Evolutionary conservation across 2,329 filamentous ascomycete genomes (phyloP).

Genomic region (Colletotrichum godetiae): DNA sequence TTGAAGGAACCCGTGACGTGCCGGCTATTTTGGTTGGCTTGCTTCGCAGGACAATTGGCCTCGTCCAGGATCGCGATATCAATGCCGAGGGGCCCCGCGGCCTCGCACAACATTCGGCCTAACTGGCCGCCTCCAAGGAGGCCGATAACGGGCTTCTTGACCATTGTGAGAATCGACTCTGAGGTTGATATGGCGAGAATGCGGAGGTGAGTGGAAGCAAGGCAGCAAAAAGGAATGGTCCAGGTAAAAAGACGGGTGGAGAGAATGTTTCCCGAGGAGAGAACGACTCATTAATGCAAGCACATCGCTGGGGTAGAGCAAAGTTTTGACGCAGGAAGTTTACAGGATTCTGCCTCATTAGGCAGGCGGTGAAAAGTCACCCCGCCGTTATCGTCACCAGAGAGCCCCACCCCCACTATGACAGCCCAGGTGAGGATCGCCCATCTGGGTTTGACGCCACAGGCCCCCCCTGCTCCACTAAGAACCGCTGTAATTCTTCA

Average conservation of each 20-base stretch:
- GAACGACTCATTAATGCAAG: conserved; percentile 29
- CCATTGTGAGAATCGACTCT: conserved; percentile 38
- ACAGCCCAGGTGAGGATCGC: conserved; percentile 3
- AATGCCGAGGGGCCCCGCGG: conserved; percentile 80
- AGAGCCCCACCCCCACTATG: conserved; percentile 33
- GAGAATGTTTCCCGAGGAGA: conserved; percentile 11
- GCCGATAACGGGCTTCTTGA: conserved; percentile 57
- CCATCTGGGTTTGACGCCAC: conserved; percentile 7
- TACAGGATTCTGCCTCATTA: not conserved
- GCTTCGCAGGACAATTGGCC: conserved; percentile 82
- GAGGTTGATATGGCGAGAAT: not conserved
- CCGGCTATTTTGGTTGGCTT: conserved; percentile 79
- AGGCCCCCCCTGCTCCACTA: conserved; percentile 28
- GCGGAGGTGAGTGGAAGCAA: conserved; percentile 1
- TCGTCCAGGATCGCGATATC: conserved; percentile 84
- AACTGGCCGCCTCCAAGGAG: conserved; percentile 77
- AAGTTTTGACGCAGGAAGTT: conserved; percentile 29
- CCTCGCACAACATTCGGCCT: conserved; percentile 93
- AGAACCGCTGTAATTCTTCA: conserved; percentile 24
- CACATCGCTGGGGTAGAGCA: conserved; percentile 17
- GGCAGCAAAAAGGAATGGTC: not conserved
- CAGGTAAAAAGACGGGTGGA: conserved; percentile 1
- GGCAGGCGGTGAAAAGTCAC: conserved; percentile 5
- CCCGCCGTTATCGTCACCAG: conserved; percentile 28
- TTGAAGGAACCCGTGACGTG: conserved; percentile 92